Evolutionary conservation across 2,329 filamentous ascomycete species (phyloP).

Genomic region (Beauveria rudraprayagi): DNA sequence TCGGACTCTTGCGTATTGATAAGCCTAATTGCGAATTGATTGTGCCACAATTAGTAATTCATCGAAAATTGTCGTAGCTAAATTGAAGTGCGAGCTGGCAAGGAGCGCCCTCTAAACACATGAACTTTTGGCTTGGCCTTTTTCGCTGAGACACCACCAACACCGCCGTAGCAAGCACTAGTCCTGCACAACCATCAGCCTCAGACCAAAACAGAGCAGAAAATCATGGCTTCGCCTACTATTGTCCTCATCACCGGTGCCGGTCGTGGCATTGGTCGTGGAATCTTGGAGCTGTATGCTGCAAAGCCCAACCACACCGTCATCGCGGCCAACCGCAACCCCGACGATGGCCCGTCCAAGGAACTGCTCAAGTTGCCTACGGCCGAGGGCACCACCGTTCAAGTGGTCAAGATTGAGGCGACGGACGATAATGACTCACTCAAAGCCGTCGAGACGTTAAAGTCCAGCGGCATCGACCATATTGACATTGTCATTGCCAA

Average conservation of each 20-base stretch:
- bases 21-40: neutral
- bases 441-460: constrained; percentile 25
- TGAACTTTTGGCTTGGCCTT: neutral
- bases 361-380: constrained; percentile 28
- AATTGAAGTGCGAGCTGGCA: neutral
- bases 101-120: neutral
- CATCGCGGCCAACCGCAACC: constrained; percentile 31
- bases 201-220: neutral
- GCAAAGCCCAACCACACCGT: constrained; percentile 48
- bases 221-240: neutral
- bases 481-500: constrained; percentile 47
- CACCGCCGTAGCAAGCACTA: neutral
- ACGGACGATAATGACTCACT: constrained; percentile 24
- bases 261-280: constrained; percentile 30
- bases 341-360: constrained; percentile 18
- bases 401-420: constrained; percentile 36
- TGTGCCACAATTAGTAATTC: neutral
- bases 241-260: constrained; percentile 28
- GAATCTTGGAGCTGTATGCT: constrained; percentile 27
- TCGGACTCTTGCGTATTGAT: too few relatives aligned
- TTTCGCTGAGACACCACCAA: neutral
- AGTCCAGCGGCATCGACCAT: constrained; percentile 27
- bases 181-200: neutral
- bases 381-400: constrained; percentile 26
- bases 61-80: neutral